A percentile compares a stretch with the other conserved stretches of the same genome.
Conservation (phyloP, 2,329 filamentous ascomycete genomes). For the Gremmenia infestans region DNA sequence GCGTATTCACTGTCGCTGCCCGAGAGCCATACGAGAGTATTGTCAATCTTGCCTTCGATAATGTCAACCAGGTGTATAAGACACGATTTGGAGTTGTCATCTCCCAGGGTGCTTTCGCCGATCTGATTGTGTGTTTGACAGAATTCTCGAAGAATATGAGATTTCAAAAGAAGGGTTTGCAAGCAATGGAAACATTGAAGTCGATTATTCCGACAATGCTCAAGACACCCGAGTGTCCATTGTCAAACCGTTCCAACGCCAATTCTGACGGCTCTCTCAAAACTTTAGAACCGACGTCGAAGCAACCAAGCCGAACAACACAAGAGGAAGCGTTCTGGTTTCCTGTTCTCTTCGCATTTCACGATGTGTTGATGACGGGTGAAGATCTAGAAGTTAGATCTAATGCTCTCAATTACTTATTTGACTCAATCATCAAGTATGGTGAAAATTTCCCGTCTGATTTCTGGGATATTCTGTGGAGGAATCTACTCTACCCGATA, state of each 20-base stretch:
- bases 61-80: conserved; percentile 92
- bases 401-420: conserved; percentile 89
- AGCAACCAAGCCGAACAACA: conserved; percentile 71
- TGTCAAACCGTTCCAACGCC: conserved; percentile 59
- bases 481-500: conserved; percentile 93
- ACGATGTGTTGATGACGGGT: conserved; percentile 98
- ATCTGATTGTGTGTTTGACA: conserved; percentile 91
- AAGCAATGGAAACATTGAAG: conserved; percentile 92
- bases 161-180: conserved; percentile 97
- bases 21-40: conserved; percentile 91
- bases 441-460: conserved; percentile 87
- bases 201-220: conserved; percentile 93
- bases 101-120: conserved; percentile 92
- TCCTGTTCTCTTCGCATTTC: conserved; percentile 94
- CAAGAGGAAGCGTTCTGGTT: conserved; percentile 99
- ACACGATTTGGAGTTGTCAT: conserved; percentile 94
- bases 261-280: conserved; percentile 33
- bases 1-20: conserved; percentile 93
- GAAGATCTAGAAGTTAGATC: conserved; percentile 95
- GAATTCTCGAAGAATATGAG: conserved; percentile 98
- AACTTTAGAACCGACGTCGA: conserved; percentile 38
- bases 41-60: conserved; percentile 94
- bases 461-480: conserved; percentile 98
- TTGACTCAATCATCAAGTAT: conserved; percentile 85
- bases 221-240: conserved; percentile 87